Evolutionary conservation across 2,329 filamentous ascomycete genomes (phyloP).

Genomic region (Paramyrothecium roridum): DNA sequence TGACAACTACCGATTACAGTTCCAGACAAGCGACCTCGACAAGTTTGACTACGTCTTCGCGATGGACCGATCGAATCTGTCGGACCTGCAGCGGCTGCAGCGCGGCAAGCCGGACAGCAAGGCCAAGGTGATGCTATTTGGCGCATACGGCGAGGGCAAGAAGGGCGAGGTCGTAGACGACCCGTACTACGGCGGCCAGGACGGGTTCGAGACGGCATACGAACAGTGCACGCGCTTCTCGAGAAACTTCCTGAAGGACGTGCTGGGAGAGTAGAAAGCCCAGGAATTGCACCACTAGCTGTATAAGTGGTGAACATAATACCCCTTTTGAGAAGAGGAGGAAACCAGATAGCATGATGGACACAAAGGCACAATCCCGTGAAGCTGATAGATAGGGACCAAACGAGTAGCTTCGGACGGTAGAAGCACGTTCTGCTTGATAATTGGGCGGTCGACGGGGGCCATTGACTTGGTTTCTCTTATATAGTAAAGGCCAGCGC

Average conservation of each 20-base stretch:
- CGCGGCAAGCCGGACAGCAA: slow-evolving; percentile 54
- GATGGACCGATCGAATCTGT: slow-evolving; percentile 85
- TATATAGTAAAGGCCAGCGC: too few relatives aligned
- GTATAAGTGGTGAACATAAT: slow-evolving; percentile 15
- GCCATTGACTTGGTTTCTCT: too few relatives aligned
- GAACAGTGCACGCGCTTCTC: slow-evolving; percentile 79
- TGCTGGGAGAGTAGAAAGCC: slow-evolving; percentile 31
- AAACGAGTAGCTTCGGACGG: too few relatives aligned
- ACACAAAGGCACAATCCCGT: too few relatives aligned
- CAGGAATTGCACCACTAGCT: too few relatives aligned
- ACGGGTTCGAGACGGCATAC: slow-evolving; percentile 83
- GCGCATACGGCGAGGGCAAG: slow-evolving; percentile 67
- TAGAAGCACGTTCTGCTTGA: too few relatives aligned
- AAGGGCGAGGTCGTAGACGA: slow-evolving; percentile 74
- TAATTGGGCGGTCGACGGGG: too few relatives aligned
- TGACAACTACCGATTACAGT: slow-evolving; percentile 25
- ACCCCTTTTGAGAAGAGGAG: slow-evolving; percentile 6
- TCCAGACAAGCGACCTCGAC: slow-evolving; percentile 68
- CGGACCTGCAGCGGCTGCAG: slow-evolving; percentile 62
- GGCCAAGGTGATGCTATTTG: slow-evolving; percentile 77
- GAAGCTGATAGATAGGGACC: too few relatives aligned
- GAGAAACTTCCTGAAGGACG: slow-evolving; percentile 67
- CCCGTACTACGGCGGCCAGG: slow-evolving; percentile 85
- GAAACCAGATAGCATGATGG: too few relatives aligned
- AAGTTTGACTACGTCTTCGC: slow-evolving; percentile 91